These are phyloP conservation scores for Rosa hybrid DNA, from an alignment of 331 rosid species.

Conservation along the genomic window DNA sequence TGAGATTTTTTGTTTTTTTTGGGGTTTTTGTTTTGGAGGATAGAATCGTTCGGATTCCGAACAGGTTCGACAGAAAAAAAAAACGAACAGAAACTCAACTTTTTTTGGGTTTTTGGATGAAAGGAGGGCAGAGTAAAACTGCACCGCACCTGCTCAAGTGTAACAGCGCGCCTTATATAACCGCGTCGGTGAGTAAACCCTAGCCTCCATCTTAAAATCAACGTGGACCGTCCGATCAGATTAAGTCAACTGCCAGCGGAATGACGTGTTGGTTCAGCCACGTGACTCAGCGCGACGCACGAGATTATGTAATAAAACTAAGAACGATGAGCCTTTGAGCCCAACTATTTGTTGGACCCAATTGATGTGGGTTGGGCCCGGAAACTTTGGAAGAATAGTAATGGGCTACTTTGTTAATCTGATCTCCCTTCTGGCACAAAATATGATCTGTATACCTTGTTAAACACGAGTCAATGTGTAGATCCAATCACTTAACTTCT, in stretches of 20 bases:
- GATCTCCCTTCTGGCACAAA: no score
- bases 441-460: no score
- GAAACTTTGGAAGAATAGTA: no score
- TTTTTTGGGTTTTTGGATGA: slow-evolving; percentile 27
- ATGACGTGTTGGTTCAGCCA: not conserved
- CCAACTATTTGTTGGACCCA: not conserved
- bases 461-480: no score
- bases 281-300: not conserved
- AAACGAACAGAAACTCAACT: not conserved
- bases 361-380: no score
- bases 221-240: slow-evolving; percentile 28
- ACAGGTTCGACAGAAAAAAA: not conserved
- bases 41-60: slow-evolving; percentile 19
- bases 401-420: no score
- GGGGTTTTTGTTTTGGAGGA: slow-evolving; percentile 4
- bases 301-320: not conserved
- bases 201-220: not conserved
- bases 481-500: no score
- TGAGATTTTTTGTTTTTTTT: slow-evolving; percentile 1
- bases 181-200: slow-evolving; percentile 30
- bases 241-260: not conserved
- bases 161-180: slow-evolving; percentile 33
- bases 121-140: slow-evolving; percentile 59
- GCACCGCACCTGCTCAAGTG: slow-evolving; percentile 48
- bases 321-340: not conserved